Evolutionary conservation across 1,139 yeast species (phyloP).

Genomic region (Debaryomyces coudertii): DNA sequence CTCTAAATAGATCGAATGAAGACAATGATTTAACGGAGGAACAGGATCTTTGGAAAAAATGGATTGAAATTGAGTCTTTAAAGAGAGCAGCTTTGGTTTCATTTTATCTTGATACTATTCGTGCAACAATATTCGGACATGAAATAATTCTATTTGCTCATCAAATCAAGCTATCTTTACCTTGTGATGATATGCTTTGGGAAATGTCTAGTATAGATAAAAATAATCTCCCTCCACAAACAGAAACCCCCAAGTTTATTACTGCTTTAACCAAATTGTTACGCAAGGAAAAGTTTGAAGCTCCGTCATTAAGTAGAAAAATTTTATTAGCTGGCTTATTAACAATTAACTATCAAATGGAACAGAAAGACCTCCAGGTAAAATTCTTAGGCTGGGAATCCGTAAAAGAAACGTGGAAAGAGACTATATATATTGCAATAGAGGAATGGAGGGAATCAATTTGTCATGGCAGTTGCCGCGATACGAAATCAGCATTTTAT

Average conservation of each 20-base stretch:
- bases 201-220: conserved; percentile 15
- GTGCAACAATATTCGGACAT: conserved; percentile 27
- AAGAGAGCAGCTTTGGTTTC: conserved; percentile 25
- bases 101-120: conserved; percentile 24
- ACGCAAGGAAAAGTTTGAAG: conserved; percentile 50
- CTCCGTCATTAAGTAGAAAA: conserved; percentile 58
- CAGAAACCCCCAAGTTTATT: conserved; percentile 35
- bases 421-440: conserved; percentile 43
- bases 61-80: conserved; percentile 27
- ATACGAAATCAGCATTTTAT: conserved; percentile 3
- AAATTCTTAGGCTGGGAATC: conserved; percentile 10
- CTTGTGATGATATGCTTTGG: conserved; percentile 26
- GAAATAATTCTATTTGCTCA: conserved; percentile 21
- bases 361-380: conserved; percentile 58
- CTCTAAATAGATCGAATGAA: conserved; percentile 22
- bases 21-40: conserved; percentile 11
- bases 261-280: conserved; percentile 55
- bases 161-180: conserved; percentile 23
- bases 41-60: conserved; percentile 16
- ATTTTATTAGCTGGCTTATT: conserved; percentile 63
- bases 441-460: conserved; percentile 17
- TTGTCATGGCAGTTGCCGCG: conserved; percentile 11
- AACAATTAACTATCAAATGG: conserved; percentile 66
- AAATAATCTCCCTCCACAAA: conserved; percentile 11
- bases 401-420: conserved; percentile 30